Percentiles rank a stretch among this genome's conserved stretches.
These are phyloP conservation scores for Phytopythium mirpurense DNA, from an alignment of 352 stramenopile genomes.

Conservation along the genomic window DNA sequence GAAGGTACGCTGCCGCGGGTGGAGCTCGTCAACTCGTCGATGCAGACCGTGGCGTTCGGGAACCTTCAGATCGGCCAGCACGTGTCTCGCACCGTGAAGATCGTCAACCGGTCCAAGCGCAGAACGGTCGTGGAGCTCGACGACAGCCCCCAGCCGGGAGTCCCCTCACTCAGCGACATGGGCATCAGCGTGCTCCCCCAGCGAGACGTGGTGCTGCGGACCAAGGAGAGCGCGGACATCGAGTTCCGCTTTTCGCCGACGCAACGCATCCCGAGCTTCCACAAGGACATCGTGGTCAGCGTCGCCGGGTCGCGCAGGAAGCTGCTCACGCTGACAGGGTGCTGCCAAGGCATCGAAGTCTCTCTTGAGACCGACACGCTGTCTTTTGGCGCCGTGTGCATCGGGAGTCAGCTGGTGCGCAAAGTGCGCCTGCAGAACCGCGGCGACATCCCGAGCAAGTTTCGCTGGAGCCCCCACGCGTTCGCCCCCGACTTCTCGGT, in stretches of 20 bases:
- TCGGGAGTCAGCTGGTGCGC: conserved; percentile 78
- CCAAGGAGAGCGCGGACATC: conserved; percentile 75
- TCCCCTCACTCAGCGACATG: conserved; percentile 29
- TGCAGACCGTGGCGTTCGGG: conserved; percentile 81
- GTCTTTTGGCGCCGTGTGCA: conserved; percentile 87
- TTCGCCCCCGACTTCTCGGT: conserved; percentile 85
- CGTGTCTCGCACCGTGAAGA: conserved; percentile 55
- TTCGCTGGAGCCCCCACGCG: conserved; percentile 73
- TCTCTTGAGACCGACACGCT: conserved; percentile 85
- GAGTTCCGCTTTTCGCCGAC: conserved; percentile 71
- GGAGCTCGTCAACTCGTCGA: conserved; percentile 85
- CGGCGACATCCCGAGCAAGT: conserved; percentile 87
- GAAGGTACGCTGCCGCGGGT: conserved; percentile 77
- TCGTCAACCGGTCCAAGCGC: conserved; percentile 85
- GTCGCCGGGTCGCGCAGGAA: conserved; percentile 68
- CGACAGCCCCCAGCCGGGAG: conserved; percentile 16
- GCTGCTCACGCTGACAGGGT: conserved; percentile 76
- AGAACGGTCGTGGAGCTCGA: conserved; percentile 63
- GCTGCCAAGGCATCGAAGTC: conserved; percentile 90
- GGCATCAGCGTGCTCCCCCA: conserved; percentile 67
- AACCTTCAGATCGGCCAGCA: conserved; percentile 81
- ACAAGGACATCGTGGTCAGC: conserved; percentile 55
- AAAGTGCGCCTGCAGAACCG: conserved; percentile 88
- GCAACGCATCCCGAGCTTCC: conserved; percentile 54
- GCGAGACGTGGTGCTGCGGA: conserved; percentile 53